These are phyloP conservation scores for Apocynum venetum DNA, from an alignment of 257 asterid species.

Conservation along the genomic window DNA sequence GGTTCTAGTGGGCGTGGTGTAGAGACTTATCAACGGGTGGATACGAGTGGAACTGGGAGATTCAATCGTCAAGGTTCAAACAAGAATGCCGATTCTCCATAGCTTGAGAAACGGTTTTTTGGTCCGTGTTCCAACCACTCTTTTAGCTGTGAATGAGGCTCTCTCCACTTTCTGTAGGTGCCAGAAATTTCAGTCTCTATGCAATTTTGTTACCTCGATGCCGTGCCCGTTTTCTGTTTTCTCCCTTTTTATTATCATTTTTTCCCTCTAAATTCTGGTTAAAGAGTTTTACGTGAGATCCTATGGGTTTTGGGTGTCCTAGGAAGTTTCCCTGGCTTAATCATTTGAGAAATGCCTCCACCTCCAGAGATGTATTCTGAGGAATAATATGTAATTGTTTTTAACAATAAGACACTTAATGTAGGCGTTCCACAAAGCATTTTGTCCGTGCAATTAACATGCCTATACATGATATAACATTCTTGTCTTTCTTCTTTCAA, in stretches of 20 bases:
- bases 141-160: slow-evolving; percentile 6
- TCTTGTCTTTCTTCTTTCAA: too few relatives aligned
- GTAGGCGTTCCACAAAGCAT: too few relatives aligned
- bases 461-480: too few relatives aligned
- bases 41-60: slow-evolving; percentile 22
- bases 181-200: background rate
- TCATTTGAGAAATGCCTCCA: background rate
- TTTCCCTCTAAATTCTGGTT: too few relatives aligned
- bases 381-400: background rate
- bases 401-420: background rate
- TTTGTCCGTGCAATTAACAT: too few relatives aligned
- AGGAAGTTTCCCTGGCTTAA: too few relatives aligned
- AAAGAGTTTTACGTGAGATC: too few relatives aligned
- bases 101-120: background rate
- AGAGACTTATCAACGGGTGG: slow-evolving; percentile 26
- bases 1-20: slow-evolving; percentile 19
- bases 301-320: too few relatives aligned
- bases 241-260: background rate
- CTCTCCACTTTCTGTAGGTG: background rate
- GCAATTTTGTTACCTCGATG: background rate
- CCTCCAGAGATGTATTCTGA: slow-evolving; percentile 1
- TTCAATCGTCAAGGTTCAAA: slow-evolving; percentile 20
- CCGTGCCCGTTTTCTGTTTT: background rate
- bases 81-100: slow-evolving; percentile 15
- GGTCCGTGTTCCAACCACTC: background rate